Base-by-base conservation (phyloP, 345 rosid species). In the Eutrema heterophyllum region DNA sequence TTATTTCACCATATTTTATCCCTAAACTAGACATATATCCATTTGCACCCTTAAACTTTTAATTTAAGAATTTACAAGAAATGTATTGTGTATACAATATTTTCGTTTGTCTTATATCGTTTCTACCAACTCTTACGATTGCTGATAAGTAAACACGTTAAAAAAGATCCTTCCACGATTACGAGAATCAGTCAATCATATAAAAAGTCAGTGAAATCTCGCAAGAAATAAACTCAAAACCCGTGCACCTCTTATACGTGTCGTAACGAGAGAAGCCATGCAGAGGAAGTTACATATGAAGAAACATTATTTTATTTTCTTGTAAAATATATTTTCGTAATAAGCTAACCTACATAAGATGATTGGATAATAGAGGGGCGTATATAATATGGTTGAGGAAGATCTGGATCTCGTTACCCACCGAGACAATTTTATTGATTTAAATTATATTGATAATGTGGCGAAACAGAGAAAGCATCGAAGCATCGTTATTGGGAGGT, bases 391-490 rank as follows among this genome's bases (percentile, higher is more conserved):
- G 26, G 66, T 50, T 50, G 75, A 70, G 75, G 70, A 70, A 70
- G 84, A 83, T 81, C 83, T 57, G 76, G 84, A 79, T 85, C 86
- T 65, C 38, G 66, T 74, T 70, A 41, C 77, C 82, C 57, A 56
- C 71, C 48, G 44, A 27, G 53, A 32, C 40, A 10, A 12, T n/a
- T 78, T 64, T 5, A 38, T 24, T 49, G 30, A n/a, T 21, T 16
- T 60, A 44, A 36, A 43, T 40, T 68, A 27, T 48, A 41, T 52
- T 78, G 83, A 45, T 65, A 81, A 85, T 77, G 89, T 84, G 89
- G 84, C 89, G 59, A 39, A 36, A 78, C 62, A 29, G 65, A n/a
- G n/a, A n/a, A n/a, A n/a, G n/a, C n/a, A n/a, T n/a, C n/a, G n/a
- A n/a, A n/a, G n/a, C n/a, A n/a, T n/a, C n/a, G n/a, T n/a, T n/a